These are phyloP conservation scores for Backusella westeae DNA, from an alignment of 192 early-diverging fungal genomes.

Conservation along the genomic window DNA sequence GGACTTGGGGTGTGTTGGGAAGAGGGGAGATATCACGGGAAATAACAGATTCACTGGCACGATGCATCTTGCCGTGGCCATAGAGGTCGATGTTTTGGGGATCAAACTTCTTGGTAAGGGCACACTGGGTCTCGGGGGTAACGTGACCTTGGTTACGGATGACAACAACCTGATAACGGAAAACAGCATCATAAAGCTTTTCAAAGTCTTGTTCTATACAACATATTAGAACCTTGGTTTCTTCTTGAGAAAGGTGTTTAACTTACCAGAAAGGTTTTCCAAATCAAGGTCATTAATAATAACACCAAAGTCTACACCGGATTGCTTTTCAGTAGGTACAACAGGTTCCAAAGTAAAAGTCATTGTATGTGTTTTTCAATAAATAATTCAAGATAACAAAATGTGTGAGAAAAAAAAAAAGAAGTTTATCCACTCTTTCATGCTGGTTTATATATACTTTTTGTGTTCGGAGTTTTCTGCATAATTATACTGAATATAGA, in stretches of 20 bases:
- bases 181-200: slow-evolving; percentile 32
- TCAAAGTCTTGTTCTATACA: slow-evolving; percentile 29
- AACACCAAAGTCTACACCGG: slow-evolving; percentile 34
- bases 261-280: slow-evolving; percentile 31
- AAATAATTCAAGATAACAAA: background rate
- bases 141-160: slow-evolving; percentile 32
- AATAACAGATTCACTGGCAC: slow-evolving; percentile 26
- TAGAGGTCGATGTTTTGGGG: slow-evolving; percentile 29
- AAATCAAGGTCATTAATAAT: slow-evolving; percentile 26
- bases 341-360: slow-evolving; percentile 28
- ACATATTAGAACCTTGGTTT: background rate
- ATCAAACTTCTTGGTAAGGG: slow-evolving; percentile 29
- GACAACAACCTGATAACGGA: slow-evolving; percentile 31
- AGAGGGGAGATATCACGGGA: slow-evolving; percentile 34
- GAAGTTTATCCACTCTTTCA: background rate
- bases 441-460: background rate
- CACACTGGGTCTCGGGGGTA: slow-evolving; percentile 28
- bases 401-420: background rate
- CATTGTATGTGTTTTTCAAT: background rate
- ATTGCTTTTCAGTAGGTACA: slow-evolving; percentile 20
- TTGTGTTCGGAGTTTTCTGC: background rate
- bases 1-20: slow-evolving; percentile 30
- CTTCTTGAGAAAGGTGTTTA: background rate
- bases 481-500: slow-evolving; percentile 8
- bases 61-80: slow-evolving; percentile 33